Evolutionary conservation across 495 filamentous ascomycete species (phyloP), one percentile per base, ranked within the genome.

Genomic region (Cercophora samala): DNA sequence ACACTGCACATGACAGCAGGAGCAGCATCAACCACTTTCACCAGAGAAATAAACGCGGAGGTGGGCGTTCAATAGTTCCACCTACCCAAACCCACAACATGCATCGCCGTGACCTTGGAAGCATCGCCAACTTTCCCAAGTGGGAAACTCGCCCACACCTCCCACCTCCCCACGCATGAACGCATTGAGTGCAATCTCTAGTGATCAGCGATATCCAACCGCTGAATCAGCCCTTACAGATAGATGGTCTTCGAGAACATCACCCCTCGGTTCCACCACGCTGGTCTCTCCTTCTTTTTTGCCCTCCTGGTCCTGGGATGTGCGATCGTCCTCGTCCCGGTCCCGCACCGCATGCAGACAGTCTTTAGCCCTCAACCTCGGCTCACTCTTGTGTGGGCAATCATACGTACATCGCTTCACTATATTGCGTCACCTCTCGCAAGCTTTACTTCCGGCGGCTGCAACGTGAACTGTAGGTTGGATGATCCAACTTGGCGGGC

Each of bases 151-250:
- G 32, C 22, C 26, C 18, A 62, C 6, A 4, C 32, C 0, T 29
- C 60, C 11, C 15, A 46, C 26, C 32, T 37, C 51, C 42, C 60
- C 55, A 66, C 61, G 75, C 75, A 77, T 77, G 59, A 75, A 77
- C 67, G 75, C 75, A 77, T 77, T 73, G 60, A 69, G 42, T 32
- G 60, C 63, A 77, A 76, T 76, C 69, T 77, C 72, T 69, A 60
- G 64, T 46, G 62, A 70, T 66, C 70, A 59, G 51, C 64, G 32
- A 56, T 66, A 64, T 18, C 37, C 66, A 63, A 65, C 55, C 58
- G 71, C 69, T 75, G 69, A 73, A 73, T 73, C 73, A 73, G 69
- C 66, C 65, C 70, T 65, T 67, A 72, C 62, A 42, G 26, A 56
- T 18, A 15, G 53, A n/a, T n/a, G 9, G 61, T 53, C n/a, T 15